Conservation (phyloP, 495 filamentous ascomycete species). For the Rostrohypoxylon terebratum region DNA sequence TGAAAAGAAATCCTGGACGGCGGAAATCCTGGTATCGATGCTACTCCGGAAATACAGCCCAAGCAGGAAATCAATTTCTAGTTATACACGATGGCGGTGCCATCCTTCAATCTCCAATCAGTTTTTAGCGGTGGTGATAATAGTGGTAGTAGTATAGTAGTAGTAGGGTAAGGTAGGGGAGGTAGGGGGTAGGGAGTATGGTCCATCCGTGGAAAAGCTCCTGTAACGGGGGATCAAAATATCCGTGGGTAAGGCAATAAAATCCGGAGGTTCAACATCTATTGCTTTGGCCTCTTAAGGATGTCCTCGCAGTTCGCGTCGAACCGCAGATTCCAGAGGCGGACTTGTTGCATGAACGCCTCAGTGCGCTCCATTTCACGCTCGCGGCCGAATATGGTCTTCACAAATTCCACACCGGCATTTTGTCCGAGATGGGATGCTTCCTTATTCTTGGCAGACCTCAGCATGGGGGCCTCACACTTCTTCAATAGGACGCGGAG, state of each 20-base stretch:
- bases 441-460: conserved; percentile 67
- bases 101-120: conserved; percentile 41
- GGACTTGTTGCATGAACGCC: conserved; percentile 90
- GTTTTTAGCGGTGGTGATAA: conserved; percentile 21
- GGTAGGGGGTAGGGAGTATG: neutral
- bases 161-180: neutral
- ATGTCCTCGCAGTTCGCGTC: conserved; percentile 97
- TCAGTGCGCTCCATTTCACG: conserved; percentile 93
- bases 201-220: conserved; percentile 32
- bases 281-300: conserved; percentile 69
- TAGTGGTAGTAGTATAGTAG: conserved; percentile 25
- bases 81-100: conserved; percentile 49
- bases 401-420: conserved; percentile 94
- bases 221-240: conserved; percentile 3
- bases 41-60: conserved; percentile 47
- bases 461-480: conserved; percentile 91
- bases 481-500: conserved; percentile 88
- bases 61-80: conserved; percentile 46
- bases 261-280: conserved; percentile 43
- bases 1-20: conserved; percentile 45
- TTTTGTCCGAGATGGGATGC: conserved; percentile 88
- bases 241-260: neutral
- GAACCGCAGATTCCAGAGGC: conserved; percentile 95
- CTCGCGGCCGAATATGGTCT: conserved; percentile 94
- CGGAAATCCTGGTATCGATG: conserved; percentile 47